Evolutionary conservation across 495 filamentous ascomycete species (phyloP), one percentile per base, ranked within the genome.

Genomic region (Melanomma pulvis-pyrius): DNA sequence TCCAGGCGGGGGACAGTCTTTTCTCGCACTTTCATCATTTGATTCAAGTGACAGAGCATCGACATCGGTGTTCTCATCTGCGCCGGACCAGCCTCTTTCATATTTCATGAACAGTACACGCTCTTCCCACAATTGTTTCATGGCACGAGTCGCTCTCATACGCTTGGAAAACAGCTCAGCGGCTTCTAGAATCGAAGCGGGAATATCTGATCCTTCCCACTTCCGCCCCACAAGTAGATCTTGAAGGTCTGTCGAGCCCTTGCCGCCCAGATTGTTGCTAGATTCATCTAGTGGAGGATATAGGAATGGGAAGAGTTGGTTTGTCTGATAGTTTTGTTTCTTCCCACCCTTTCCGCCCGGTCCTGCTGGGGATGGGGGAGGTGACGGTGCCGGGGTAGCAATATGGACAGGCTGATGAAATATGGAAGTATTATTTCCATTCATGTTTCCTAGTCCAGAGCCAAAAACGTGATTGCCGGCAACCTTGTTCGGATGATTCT

Each of bases 301-400:
- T 79, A 98, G 86, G 70, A 98, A 97, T 0, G 94, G 94, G 68
- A 98, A 98, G 70, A 96, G 93, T 68, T 98, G 94, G 73, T 98
- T 98, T 0, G 94, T 98, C 75, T 98, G 94, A 74, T 98, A 98
- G 63, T 98, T 98, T 67, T 98, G 96, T 72, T 98, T 98, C 79
- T 98, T 98, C 17, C 89, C 92, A 48, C 89, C 91, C 75, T 98
- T 98, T 4, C 92, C 92, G 39, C 92, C 92, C 4, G 90, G 87
- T 0, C 86, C 88, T 1, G 88, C 90, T 2, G 94, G 96, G 6
- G 92, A 96, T 12, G 94, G 94, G 0, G 94, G 94, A 25, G 94
- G 94, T 5, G 96, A 98, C n/a, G 96, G 94, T 0, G 92, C 93
- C 0, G 94, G 94, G 3, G 94, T 98, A 48, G 94, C 96, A 63